These are phyloP conservation scores for Voacanga thouarsii DNA, from an alignment of 257 asterid species.

Conservation along the genomic window DNA sequence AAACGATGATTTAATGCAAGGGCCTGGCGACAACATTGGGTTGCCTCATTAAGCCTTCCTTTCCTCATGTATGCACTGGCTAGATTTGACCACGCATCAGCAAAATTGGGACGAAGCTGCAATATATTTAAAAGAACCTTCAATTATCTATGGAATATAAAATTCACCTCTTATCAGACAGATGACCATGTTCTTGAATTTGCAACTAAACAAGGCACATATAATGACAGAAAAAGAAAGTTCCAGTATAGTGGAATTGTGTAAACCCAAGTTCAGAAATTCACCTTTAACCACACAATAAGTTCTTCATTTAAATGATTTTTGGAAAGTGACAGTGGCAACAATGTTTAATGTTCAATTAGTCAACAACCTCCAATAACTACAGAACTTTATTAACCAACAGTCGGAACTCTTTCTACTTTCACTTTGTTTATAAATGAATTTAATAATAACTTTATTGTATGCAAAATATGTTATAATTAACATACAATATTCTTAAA, in stretches of 20 bases:
- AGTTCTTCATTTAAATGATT: neutral
- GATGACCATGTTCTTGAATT: neutral
- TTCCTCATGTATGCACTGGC: slow-evolving; percentile 98
- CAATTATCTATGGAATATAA: neutral
- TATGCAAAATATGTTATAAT: neutral
- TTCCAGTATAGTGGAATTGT: neutral
- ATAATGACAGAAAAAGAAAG: neutral
- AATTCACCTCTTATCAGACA: neutral
- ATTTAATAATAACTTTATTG: neutral
- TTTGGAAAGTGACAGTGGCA: neutral
- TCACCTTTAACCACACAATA: neutral
- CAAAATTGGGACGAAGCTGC: slow-evolving; percentile 99
- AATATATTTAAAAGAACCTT: slow-evolving; percentile 16
- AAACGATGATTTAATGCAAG: slow-evolving; percentile 82
- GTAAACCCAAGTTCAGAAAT: slow-evolving; percentile 1
- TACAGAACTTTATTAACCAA: neutral
- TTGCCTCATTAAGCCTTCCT: slow-evolving; percentile 92
- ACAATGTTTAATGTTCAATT: neutral
- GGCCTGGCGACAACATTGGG: slow-evolving; percentile 99
- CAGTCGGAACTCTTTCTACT: no score
- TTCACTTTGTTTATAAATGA: no score
- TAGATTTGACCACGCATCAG: slow-evolving; percentile 99
- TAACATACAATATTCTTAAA: neutral
- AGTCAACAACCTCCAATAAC: neutral
- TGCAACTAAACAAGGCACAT: neutral